Evolutionary conservation across 192 early-diverging fungal species (phyloP), one percentile per base, ranked within the genome.

Genomic region (Coemansia sp.): DNA sequence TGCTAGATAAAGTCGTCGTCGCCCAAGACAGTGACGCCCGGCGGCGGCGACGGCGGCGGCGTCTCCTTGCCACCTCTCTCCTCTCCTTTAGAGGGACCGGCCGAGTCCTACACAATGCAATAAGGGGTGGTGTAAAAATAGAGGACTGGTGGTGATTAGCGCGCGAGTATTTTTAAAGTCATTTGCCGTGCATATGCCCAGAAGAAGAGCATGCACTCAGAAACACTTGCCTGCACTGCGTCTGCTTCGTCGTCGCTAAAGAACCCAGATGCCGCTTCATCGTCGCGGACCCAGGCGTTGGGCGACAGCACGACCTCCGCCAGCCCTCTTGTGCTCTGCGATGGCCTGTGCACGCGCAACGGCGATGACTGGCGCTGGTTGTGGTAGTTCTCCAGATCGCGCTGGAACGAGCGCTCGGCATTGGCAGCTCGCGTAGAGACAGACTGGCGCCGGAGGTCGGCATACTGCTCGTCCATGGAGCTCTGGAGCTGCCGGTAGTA

Each of bases 391-490:
- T 76, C 79, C 31, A 82, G 47, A 53, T 82, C 79, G 54, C 70
- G 70, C 67, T 82, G 70, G 49, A 82, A 82, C 19, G 64, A 67
- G 60, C 73, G 79, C 24, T 49, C 70, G 4, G 79, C 79, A 27
- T 42, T 62, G 37, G 67, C 73, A 1, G 64, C 79, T 5, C 79
- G 79, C 22, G 38, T 56, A 45, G 64, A 60, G 42, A 65, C 74
- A 40, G 59, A 59, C 40, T 69, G 61, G 49, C 69, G 79, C 11
- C 64, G 31, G 35, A 72, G 31, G 19, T 76, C 79, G 10, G 68
- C 67, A 27, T 73, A 76, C 56, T 82, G 79, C n/a, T 51, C 58
- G 74, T 82, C 79, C 79, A 82, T 70, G 24, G 58, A 53, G 20
- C 60, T 54, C 61, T 82, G 79, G 19, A 82, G 70, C 54, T 76